These are phyloP conservation scores for Helianthus tuberosus DNA, from an alignment of 129 eudicot species.

Conservation along the genomic window DNA sequence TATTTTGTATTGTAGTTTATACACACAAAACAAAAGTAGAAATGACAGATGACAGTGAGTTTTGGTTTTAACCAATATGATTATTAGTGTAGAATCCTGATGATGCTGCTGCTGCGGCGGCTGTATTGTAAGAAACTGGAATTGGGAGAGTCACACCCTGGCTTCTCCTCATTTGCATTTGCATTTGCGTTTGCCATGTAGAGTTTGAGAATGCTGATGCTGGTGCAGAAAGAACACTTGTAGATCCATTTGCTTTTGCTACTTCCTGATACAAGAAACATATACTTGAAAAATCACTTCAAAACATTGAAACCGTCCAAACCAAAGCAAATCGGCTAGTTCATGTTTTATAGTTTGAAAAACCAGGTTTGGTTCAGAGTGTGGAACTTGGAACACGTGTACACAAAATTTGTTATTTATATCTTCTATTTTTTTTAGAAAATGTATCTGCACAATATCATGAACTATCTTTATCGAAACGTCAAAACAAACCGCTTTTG, in stretches of 20 bases:
- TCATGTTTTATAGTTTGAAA: too few species aligned
- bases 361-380: too few species aligned
- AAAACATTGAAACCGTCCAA: not conserved
- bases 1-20: conserved; percentile 20
- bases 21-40: conserved; percentile 27
- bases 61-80: conserved; percentile 24
- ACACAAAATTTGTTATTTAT: too few species aligned
- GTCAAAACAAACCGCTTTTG: too few species aligned
- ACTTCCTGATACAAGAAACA: conserved; percentile 44
- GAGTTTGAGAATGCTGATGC: conserved; percentile 52
- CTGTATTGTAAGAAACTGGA: conserved; percentile 63
- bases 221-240: conserved; percentile 32
- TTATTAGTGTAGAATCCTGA: conserved; percentile 70
- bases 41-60: conserved; percentile 15
- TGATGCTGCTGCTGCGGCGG: conserved; percentile 97
- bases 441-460: too few species aligned
- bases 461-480: too few species aligned
- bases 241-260: conserved; percentile 44
- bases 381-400: too few species aligned
- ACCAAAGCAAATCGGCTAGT: too few species aligned
- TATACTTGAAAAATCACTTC: not conserved
- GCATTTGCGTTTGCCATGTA: conserved; percentile 52
- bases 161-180: conserved; percentile 29
- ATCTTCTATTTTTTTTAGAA: too few species aligned
- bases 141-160: conserved; percentile 42